Percentiles rank a stretch among this genome's conserved stretches.
Evolutionary conservation across 441 rosid genomes (phyloP).

Genomic region (Populus trichocarpa): DNA sequence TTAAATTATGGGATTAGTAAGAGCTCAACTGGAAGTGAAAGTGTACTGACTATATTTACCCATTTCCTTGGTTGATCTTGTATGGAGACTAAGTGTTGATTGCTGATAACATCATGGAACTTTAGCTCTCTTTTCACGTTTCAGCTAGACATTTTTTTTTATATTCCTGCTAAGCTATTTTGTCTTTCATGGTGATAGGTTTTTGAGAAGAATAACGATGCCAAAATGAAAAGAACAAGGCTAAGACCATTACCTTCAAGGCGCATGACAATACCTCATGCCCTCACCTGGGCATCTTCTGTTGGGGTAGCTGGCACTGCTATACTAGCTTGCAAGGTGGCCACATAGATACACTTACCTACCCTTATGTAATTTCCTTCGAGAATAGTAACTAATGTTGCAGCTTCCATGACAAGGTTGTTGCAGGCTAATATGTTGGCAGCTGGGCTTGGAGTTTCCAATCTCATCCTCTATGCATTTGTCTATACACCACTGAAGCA

Average conservation of each 20-base stretch:
- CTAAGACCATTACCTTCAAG: conserved; percentile 89
- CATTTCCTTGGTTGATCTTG: conserved; percentile 7
- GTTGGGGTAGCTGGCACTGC: conserved; percentile 77
- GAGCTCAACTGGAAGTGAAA: background rate
- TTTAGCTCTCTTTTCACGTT: conserved; percentile 4
- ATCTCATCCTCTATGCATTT: conserved; percentile 88
- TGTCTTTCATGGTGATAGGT: conserved; percentile 33
- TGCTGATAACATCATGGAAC: background rate
- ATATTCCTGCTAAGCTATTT: background rate
- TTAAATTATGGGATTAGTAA: background rate
- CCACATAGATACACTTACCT: conserved; percentile 20
- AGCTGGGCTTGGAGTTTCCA: conserved; percentile 88
- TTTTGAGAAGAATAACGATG: conserved; percentile 81
- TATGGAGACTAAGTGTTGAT: background rate
- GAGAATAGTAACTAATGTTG: conserved; percentile 35
- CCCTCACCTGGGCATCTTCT: conserved; percentile 72
- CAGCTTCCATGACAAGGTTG: conserved; percentile 51
- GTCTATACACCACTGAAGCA: conserved; percentile 97
- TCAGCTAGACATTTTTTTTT: background rate
- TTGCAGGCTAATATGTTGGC: conserved; percentile 96
- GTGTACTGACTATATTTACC: background rate
- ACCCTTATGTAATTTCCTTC: conserved; percentile 10
- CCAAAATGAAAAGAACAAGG: conserved; percentile 92
- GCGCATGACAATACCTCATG: conserved; percentile 66
- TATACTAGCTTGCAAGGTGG: conserved; percentile 78